Evolutionary conservation across 495 filamentous ascomycete species (phyloP).

Genomic region (Penicillium verhagenii): DNA sequence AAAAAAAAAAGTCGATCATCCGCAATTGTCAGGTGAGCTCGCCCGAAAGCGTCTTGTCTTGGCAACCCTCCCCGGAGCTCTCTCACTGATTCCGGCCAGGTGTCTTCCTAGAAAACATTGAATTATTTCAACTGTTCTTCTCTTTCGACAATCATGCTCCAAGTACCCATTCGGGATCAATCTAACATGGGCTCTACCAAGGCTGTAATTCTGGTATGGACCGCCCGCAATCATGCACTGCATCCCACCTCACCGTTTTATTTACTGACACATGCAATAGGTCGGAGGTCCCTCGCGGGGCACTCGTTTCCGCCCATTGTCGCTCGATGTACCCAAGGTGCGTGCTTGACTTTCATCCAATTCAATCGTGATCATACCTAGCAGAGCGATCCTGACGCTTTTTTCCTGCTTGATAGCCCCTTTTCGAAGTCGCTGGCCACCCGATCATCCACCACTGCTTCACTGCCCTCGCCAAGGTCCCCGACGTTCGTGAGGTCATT

Average conservation of each 20-base stretch:
- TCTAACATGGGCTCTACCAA: conserved; percentile 59
- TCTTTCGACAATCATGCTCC: conserved; percentile 38
- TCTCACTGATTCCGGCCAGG: conserved; percentile 16
- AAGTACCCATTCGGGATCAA: conserved; percentile 47
- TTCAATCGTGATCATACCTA: background rate
- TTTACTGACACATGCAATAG: conserved; percentile 45
- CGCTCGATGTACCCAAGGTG: conserved; percentile 96
- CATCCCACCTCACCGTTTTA: conserved; percentile 6
- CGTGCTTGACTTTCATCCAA: conserved; percentile 10
- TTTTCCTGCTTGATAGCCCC: conserved; percentile 60
- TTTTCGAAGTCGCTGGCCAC: conserved; percentile 98
- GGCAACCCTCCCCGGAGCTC: conserved; percentile 25
- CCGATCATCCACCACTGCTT: conserved; percentile 98
- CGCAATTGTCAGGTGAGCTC: conserved; percentile 26
- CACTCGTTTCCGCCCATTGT: conserved; percentile 93
- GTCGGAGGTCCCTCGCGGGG: conserved; percentile 93
- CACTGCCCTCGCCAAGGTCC: conserved; percentile 85
- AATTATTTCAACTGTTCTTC: conserved; percentile 4
- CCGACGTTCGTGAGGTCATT: conserved; percentile 91
- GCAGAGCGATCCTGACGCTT: conserved; percentile 11
- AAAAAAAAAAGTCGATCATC: background rate
- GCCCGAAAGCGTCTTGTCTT: conserved; percentile 28
- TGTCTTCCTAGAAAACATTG: conserved; percentile 6
- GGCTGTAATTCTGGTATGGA: conserved; percentile 65
- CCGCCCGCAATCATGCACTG: conserved; percentile 7